Evolutionary conservation across 257 asterid species (phyloP).

Genomic region (Solanum ossicruentum): DNA sequence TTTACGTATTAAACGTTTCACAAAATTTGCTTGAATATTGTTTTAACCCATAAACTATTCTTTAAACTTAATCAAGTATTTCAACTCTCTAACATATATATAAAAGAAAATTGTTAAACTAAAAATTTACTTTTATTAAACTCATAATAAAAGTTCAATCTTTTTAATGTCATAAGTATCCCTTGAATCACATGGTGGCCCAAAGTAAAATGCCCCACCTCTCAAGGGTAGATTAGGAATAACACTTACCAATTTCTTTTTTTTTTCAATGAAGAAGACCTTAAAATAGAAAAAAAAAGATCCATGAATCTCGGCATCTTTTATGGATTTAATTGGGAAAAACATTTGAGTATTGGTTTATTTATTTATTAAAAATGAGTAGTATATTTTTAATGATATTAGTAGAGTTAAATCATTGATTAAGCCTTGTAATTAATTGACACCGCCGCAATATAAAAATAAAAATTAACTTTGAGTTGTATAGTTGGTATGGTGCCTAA

Average conservation of each 20-base stretch:
- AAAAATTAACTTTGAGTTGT: neutral
- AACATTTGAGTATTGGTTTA: neutral
- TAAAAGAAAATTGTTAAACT: too few relatives aligned
- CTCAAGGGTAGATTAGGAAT: neutral
- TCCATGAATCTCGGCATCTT: neutral
- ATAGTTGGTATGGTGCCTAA: neutral
- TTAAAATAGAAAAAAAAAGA: neutral
- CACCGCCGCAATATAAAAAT: neutral
- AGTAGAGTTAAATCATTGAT: neutral
- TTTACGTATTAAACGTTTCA: too few relatives aligned
- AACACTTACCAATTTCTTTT: neutral
- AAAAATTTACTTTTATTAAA: neutral
- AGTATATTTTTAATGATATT: neutral
- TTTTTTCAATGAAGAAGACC: neutral
- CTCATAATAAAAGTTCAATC: neutral
- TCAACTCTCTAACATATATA: too few relatives aligned
- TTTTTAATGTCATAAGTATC: constrained; percentile 2
- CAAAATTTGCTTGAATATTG: too few relatives aligned
- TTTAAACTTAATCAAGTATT: too few relatives aligned
- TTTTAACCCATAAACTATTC: too few relatives aligned
- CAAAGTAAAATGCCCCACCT: neutral
- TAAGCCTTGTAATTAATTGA: neutral
- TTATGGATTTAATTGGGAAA: neutral
- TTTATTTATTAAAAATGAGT: neutral
- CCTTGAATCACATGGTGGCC: constrained; percentile 11